Conservation (phyloP, 306 rosid genomes). For the Datisca glomerata region DNA sequence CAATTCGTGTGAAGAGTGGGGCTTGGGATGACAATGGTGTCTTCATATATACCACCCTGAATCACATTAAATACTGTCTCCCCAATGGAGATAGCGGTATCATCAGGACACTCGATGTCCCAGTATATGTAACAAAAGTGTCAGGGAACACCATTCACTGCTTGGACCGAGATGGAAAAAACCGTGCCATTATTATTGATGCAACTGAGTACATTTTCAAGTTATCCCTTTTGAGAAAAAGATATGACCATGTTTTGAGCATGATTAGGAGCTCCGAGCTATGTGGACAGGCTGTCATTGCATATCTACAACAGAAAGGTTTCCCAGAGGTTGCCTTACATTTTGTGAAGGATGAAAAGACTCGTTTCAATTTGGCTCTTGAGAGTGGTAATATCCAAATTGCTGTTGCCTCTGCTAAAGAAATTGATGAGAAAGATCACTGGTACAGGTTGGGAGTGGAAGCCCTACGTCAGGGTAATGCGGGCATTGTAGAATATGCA, state of each 20-base stretch:
- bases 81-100: constrained; percentile 84
- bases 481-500: constrained; percentile 80
- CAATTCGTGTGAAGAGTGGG: constrained; percentile 88
- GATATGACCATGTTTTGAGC: constrained; percentile 68
- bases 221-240: constrained; percentile 59
- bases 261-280: constrained; percentile 80
- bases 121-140: constrained; percentile 68
- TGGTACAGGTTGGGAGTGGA: constrained; percentile 80
- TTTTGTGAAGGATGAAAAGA: constrained; percentile 82
- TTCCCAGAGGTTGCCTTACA: constrained; percentile 91
- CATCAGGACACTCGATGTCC: constrained; percentile 62
- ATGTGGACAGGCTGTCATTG: constrained; percentile 86
- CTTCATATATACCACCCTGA: constrained; percentile 70
- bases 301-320: constrained; percentile 84
- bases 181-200: constrained; percentile 47
- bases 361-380: constrained; percentile 72
- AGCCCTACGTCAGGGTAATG: constrained; percentile 84
- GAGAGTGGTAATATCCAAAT: constrained; percentile 86
- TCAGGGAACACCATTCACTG: constrained; percentile 51
- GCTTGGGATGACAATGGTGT: constrained; percentile 90
- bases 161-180: constrained; percentile 87
- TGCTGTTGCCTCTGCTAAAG: constrained; percentile 85
- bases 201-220: constrained; percentile 71
- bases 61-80: constrained; percentile 79
- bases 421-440: constrained; percentile 83